Percentiles rank a stretch among this genome's conserved stretches.
Conservation (phyloP, 192 early-diverging fungal genomes). For the Coemansia sp. region DNA sequence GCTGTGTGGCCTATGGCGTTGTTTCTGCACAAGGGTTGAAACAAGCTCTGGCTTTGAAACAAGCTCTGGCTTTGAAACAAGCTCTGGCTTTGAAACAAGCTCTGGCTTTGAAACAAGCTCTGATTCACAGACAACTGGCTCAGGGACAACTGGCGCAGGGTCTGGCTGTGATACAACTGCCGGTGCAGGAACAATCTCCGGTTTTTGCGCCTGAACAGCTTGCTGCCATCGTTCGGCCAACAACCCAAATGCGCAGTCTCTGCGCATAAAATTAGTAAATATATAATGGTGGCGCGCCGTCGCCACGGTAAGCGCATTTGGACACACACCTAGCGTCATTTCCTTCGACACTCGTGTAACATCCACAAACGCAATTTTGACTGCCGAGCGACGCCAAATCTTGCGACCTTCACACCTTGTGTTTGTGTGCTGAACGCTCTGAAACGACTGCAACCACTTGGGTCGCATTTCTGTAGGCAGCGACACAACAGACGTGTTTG, state of each 20-base stretch:
- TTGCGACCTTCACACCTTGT: background rate
- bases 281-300: slow-evolving; percentile 35
- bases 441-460: background rate
- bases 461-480: background rate
- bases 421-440: background rate
- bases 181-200: too few relatives aligned
- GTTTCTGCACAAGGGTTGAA: background rate
- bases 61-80: too few relatives aligned
- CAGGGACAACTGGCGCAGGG: too few relatives aligned
- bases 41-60: background rate
- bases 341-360: slow-evolving; percentile 49
- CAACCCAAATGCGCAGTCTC: slow-evolving; percentile 28
- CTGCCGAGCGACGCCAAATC: slow-evolving; percentile 36
- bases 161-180: too few relatives aligned
- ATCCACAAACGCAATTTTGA: slow-evolving; percentile 31
- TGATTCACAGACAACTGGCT: too few relatives aligned
- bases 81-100: background rate
- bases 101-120: background rate
- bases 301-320: slow-evolving; percentile 46
- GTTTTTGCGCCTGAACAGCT: background rate
- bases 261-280: slow-evolving; percentile 49
- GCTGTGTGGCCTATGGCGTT: background rate
- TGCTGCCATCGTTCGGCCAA: background rate
- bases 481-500: background rate
- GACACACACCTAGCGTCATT: slow-evolving; percentile 46